Evolutionary conservation across 2,329 filamentous ascomycete species (phyloP), one percentile per base, ranked within the genome.

Genomic region (Neonectria magnoliae): DNA sequence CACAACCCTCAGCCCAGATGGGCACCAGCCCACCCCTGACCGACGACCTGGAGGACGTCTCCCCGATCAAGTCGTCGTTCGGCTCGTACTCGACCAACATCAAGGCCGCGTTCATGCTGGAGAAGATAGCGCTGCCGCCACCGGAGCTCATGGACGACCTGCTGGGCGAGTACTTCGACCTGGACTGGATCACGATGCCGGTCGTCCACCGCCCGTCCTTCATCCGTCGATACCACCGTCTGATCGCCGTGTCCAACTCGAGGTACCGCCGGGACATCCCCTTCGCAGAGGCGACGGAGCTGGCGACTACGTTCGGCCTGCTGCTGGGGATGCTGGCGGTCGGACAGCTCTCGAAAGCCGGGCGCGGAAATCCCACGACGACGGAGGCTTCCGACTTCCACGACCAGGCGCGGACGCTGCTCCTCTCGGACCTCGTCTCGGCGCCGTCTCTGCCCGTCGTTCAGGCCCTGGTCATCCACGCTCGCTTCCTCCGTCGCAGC

Each of bases 81-180:
- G 72, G 72, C 9, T 74, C 72, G 8, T 74, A 74, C 48, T 74
- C 72, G n/a, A 74, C 72, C 36, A 71, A 74, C n/a, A 51, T 63
- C 53, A 70, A 67, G 55, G 72, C 72, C 6, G 72, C 72, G 13
- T 38, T 72, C 16, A 74, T 74, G 72, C 70, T 74, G 5, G 68
- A 73, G 48, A 74, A 74, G 60, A 74, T 74, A 13, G 59, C 66
- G 4, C 66, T 74, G 11, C 72, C 72, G 7, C 67, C 70, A 2
- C 45, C 66, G 31, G 70, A 70, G n/a, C 62, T 73, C n/a, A 74
- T 74, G 68, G 72, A 74, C 56, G 71, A 74, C 20, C 47, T 73
- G 5, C 52, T 74, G 7, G 56, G 47, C 38, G 72, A 72, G 64
- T 74, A 74, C 27, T 74, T 74, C 42, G 64, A 64, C 33, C 61